These are phyloP conservation scores for Saccharomycopsis sp. DNA, from an alignment of 805 yeast genomes.

Conservation along the genomic window DNA sequence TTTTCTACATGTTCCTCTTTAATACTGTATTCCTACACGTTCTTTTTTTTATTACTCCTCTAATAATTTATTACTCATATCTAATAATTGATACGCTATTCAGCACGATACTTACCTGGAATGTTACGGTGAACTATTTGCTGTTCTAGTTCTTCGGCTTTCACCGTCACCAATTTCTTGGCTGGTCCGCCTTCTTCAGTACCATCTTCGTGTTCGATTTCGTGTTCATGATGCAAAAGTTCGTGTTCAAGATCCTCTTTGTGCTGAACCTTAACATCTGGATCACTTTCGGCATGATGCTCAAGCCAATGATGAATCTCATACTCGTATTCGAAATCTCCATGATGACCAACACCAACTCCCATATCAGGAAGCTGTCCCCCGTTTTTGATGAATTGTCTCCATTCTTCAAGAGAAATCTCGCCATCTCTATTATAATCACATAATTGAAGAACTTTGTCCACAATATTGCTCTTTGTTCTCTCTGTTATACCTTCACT, in stretches of 20 bases:
- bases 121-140: conserved; percentile 33
- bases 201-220: conserved; percentile 50
- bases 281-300: conserved; percentile 70
- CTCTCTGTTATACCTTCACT: conserved; percentile 52
- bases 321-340: conserved; percentile 88
- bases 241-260: conserved; percentile 88
- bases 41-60: too few relatives aligned
- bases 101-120: conserved; percentile 30
- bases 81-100: not conserved
- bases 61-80: not conserved
- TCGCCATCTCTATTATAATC: conserved; percentile 63
- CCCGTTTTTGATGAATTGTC: conserved; percentile 51
- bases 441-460: conserved; percentile 44
- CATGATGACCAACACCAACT: conserved; percentile 79
- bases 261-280: conserved; percentile 73
- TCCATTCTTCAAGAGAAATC: conserved; percentile 65
- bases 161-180: conserved; percentile 29
- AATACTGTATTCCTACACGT: too few relatives aligned
- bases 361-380: conserved; percentile 87
- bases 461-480: conserved; percentile 48
- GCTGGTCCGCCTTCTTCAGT: conserved; percentile 31
- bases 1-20: too few relatives aligned
- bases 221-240: conserved; percentile 77
- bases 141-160: conserved; percentile 35
- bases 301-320: conserved; percentile 93